Conservation (phyloP, 371 early-diverging fungal species). For the Syncephalis plumigaleata region DNA sequence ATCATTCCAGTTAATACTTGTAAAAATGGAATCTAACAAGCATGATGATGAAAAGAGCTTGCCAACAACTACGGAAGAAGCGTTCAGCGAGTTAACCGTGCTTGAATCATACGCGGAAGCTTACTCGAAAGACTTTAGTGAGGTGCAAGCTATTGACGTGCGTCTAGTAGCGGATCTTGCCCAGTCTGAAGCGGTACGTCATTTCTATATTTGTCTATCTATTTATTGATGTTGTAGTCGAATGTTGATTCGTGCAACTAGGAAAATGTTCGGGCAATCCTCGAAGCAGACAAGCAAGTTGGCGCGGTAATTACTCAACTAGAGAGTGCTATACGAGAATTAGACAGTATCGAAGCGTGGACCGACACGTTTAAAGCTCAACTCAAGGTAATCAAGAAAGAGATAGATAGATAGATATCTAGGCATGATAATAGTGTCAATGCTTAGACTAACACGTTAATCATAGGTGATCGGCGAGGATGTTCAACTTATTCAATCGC, state of each 20-base stretch:
- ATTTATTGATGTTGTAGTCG: no score
- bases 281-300: constrained; percentile 79
- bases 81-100: no score
- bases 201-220: neutral
- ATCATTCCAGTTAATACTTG: no score
- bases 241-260: constrained; percentile 11
- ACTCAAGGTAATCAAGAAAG: constrained; percentile 48
- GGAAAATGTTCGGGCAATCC: constrained; percentile 85
- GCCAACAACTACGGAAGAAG: no score
- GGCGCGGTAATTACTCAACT: constrained; percentile 58
- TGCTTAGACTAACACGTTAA: no score
- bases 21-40: no score
- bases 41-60: no score
- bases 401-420: neutral
- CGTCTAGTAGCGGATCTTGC: no score
- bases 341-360: constrained; percentile 76
- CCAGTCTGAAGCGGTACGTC: neutral
- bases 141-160: no score
- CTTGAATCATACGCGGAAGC: no score
- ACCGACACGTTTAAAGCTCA: constrained; percentile 67
- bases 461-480: constrained; percentile 89
- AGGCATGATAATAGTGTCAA: no score
- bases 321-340: constrained; percentile 55
- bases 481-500: constrained; percentile 82
- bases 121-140: no score